These are phyloP conservation scores for Spergularia azorica DNA, from an alignment of 179 eudicot genomes.

Conservation along the genomic window DNA sequence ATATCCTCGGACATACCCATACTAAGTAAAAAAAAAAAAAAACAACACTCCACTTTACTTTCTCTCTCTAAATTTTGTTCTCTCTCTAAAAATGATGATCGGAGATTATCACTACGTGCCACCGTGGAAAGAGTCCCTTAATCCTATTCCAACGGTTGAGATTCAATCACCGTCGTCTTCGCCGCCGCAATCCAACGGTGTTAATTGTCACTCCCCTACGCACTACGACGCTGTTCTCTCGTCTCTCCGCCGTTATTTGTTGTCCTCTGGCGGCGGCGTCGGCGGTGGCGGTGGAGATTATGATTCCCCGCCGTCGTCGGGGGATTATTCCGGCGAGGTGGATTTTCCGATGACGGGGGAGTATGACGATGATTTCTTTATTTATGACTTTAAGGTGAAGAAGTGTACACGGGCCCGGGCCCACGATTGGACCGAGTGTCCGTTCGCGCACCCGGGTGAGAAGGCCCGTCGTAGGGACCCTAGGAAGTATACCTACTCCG, in stretches of 20 bases:
- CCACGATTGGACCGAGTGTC: constrained; percentile 97
- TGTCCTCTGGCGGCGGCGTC: constrained; percentile 17
- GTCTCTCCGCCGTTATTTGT: constrained; percentile 51
- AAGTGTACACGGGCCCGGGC: constrained; percentile 76
- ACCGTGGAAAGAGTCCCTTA: constrained; percentile 29
- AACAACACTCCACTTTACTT: neutral
- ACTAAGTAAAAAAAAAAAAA: neutral
- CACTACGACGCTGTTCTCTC: constrained; percentile 36
- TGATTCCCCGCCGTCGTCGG: constrained; percentile 7
- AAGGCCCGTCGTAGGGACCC: constrained; percentile 96
- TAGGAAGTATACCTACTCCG: constrained; percentile 59
- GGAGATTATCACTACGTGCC: constrained; percentile 40
- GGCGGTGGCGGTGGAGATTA: neutral
- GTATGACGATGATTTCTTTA: constrained; percentile 65
- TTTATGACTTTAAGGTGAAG: constrained; percentile 78
- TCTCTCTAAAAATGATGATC: constrained; percentile 47
- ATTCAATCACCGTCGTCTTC: constrained; percentile 11
- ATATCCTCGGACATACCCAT: constrained; percentile 26
- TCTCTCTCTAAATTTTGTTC: constrained; percentile 4
- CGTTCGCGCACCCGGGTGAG: constrained; percentile 88
- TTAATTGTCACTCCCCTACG: constrained; percentile 21
- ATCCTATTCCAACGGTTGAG: constrained; percentile 19
- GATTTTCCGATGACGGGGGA: constrained; percentile 27
- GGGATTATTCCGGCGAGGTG: constrained; percentile 18
- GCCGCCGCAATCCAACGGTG: constrained; percentile 19